These are phyloP conservation scores for Cairneyella variabilis DNA, from an alignment of 495 filamentous ascomycete species.

Conservation along the genomic window DNA sequence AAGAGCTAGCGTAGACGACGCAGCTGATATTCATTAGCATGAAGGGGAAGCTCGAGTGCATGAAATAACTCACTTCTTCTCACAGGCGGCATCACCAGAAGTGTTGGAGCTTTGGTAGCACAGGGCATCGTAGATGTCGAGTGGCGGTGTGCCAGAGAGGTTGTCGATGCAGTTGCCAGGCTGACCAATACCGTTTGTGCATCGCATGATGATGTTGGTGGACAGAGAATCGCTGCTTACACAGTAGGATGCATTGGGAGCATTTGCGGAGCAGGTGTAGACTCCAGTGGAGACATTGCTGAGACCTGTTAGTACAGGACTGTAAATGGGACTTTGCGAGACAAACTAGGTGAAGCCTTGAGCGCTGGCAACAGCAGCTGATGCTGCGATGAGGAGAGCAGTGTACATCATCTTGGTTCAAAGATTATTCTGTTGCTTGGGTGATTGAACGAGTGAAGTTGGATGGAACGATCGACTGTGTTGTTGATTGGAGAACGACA, in stretches of 20 bases:
- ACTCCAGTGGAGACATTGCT: neutral
- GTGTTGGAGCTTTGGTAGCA: neutral
- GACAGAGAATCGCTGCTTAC: neutral
- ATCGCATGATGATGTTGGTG: neutral
- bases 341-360: neutral
- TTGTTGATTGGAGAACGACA: neutral
- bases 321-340: too few species aligned
- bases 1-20: neutral
- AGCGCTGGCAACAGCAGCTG: neutral
- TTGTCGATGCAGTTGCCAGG: neutral
- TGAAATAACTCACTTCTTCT: neutral
- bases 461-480: neutral
- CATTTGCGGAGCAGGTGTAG: neutral
- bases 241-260: neutral
- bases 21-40: neutral
- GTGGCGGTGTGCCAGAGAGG: neutral
- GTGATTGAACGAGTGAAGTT: neutral
- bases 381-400: neutral
- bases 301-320: neutral
- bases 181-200: neutral
- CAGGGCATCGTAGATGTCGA: neutral
- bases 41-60: neutral
- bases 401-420: neutral
- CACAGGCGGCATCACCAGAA: neutral
- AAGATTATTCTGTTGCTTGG: neutral